A percentile compares a stretch with the other conserved stretches of the same genome.
phyloP scores from a whole-genome alignment of 2,329 filamentous ascomycete genomes.

The Fusarium heterosporum region DNA sequence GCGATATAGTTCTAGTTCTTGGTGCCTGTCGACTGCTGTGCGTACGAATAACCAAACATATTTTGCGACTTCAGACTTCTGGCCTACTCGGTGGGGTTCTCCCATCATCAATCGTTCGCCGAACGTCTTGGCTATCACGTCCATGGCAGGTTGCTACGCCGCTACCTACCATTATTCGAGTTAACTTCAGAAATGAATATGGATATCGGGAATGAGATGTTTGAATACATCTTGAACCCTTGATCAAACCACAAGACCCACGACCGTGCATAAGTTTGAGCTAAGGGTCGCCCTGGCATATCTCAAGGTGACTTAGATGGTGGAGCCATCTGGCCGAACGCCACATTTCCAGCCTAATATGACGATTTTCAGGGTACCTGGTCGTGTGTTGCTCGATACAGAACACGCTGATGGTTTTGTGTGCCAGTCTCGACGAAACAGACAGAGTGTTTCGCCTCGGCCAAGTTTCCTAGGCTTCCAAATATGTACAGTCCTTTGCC shows the following conservation, averaged over 20 bases:
- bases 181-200: conserved; percentile 26
- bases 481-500: not conserved
- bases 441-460: not conserved
- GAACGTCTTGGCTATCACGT: conserved; percentile 14
- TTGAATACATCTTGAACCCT: conserved; percentile 41
- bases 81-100: conserved; percentile 17
- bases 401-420: conserved; percentile 2
- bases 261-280: conserved; percentile 37
- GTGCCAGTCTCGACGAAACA: not conserved
- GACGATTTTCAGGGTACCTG: conserved; percentile 36
- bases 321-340: conserved; percentile 43
- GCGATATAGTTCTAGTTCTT: not conserved
- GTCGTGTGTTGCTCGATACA: conserved; percentile 12
- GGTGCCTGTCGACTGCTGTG: not conserved
- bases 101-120: conserved; percentile 13
- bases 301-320: conserved; percentile 35
- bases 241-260: conserved; percentile 31
- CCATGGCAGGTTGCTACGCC: conserved; percentile 24
- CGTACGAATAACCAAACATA: conserved; percentile 1
- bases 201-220: conserved; percentile 23
- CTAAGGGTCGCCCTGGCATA: conserved; percentile 39
- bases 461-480: not conserved
- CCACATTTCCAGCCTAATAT: conserved; percentile 43
- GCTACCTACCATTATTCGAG: conserved; percentile 5
- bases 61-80: conserved; percentile 32